These are phyloP conservation scores for Microstroma glucosiphilum DNA, from an alignment of 1,284 basidiomycete species.

Conservation along the genomic window DNA sequence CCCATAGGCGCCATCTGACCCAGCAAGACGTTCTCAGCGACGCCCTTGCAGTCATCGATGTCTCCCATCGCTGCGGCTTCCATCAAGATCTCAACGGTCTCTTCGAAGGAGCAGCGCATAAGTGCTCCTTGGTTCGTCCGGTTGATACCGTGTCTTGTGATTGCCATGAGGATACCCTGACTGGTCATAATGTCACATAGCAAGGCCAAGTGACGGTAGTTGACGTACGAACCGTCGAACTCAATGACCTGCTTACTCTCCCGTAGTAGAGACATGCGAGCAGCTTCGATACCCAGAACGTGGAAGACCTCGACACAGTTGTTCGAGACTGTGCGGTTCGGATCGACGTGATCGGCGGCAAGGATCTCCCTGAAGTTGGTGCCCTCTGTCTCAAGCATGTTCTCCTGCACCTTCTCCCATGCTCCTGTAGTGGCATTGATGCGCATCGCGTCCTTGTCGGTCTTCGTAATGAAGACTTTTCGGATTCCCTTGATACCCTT, in stretches of 20 bases:
- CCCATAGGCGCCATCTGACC: constrained; percentile 87
- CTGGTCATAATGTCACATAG: constrained; percentile 98
- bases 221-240: constrained; percentile 99
- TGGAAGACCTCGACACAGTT: constrained; percentile 93
- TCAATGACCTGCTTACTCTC: constrained; percentile 82
- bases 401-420: constrained; percentile 59
- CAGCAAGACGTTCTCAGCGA: constrained; percentile 96
- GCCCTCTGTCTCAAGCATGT: constrained; percentile 96
- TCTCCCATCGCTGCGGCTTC: constrained; percentile 97
- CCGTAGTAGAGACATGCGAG: constrained; percentile 83
- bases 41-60: constrained; percentile 93
- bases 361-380: constrained; percentile 59
- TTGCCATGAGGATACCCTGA: constrained; percentile 90
- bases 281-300: constrained; percentile 97
- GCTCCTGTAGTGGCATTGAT: constrained; percentile 43
- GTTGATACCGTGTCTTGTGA: constrained; percentile 99
- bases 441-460: constrained; percentile 64
- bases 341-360: constrained; percentile 90
- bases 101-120: constrained; percentile 98
- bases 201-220: constrained; percentile 91
- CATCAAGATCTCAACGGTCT: constrained; percentile 98
- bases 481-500: constrained; percentile 84
- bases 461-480: constrained; percentile 86
- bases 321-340: constrained; percentile 87
- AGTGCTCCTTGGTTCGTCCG: constrained; percentile 69